Percentiles rank a stretch among this genome's conserved stretches.
Conservation (phyloP, 192 early-diverging fungal species). For the Endogone sp. region DNA sequence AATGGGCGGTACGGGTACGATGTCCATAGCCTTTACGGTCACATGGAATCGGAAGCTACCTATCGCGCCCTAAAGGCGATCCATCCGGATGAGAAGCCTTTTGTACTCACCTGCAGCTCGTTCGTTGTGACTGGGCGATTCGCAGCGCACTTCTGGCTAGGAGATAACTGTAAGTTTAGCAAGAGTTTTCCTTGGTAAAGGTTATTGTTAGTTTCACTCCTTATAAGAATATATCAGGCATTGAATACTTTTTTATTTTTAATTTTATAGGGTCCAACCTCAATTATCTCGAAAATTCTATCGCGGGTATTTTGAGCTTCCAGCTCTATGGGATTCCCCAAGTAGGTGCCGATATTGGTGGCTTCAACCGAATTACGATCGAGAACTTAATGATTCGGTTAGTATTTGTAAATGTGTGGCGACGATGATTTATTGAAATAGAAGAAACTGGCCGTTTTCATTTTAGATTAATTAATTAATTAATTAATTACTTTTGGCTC, state of each 20-base stretch:
- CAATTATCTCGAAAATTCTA: constrained; percentile 54
- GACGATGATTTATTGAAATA: constrained; percentile 16
- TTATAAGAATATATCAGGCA: constrained; percentile 17
- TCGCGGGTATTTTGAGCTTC: constrained; percentile 58
- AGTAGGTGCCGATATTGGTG: constrained; percentile 69
- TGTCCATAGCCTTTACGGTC: constrained; percentile 27
- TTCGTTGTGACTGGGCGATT: constrained; percentile 57
- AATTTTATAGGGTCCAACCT: constrained; percentile 29
- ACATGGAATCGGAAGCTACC: constrained; percentile 19
- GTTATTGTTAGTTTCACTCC: no score
- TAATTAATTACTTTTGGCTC: constrained; percentile 36
- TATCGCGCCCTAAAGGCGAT: constrained; percentile 32
- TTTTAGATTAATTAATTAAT: no score
- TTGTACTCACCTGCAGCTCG: constrained; percentile 58
- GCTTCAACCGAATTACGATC: constrained; percentile 54
- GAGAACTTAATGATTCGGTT: constrained; percentile 59
- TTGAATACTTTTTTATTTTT: constrained; percentile 33
- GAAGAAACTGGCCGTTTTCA: neutral
- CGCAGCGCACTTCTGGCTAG: constrained; percentile 15
- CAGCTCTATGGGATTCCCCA: constrained; percentile 69
- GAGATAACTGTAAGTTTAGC: no score
- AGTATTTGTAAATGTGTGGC: constrained; percentile 26
- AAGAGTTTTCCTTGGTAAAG: no score
- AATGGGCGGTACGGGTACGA: constrained; percentile 9
- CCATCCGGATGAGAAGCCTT: constrained; percentile 36